These are phyloP conservation scores for Malania oleifera DNA, from an alignment of 164 flowering plant genomes.

Conservation along the genomic window DNA sequence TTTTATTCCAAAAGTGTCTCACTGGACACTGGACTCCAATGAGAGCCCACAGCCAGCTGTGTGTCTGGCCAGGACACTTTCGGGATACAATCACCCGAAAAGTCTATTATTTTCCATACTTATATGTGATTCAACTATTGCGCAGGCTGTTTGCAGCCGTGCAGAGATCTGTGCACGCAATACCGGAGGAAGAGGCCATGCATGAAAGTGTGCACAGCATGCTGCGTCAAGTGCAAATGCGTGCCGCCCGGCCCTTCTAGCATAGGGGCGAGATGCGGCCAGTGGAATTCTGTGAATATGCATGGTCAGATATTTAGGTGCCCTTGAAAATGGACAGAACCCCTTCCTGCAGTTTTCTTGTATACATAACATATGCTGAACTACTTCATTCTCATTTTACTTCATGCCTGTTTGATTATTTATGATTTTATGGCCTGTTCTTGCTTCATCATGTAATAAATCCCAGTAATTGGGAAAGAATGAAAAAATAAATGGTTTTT, in stretches of 20 bases:
- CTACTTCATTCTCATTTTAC: too few species aligned
- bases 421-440: too few species aligned
- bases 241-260: neutral
- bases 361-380: too few species aligned
- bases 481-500: too few species aligned
- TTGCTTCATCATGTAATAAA: too few species aligned
- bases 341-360: too few species aligned
- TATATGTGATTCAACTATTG: neutral
- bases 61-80: too few species aligned
- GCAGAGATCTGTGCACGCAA: neutral
- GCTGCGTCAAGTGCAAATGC: neutral
- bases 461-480: too few species aligned
- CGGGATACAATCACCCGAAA: neutral
- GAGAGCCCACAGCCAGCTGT: too few species aligned
- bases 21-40: too few species aligned
- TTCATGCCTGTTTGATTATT: too few species aligned
- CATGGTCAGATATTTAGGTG: neutral
- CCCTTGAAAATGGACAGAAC: neutral
- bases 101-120: neutral
- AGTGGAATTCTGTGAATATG: neutral
- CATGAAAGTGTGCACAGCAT: conserved; percentile 1
- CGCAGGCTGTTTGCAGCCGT: neutral
- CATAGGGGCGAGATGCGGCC: neutral
- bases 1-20: too few species aligned
- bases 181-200: neutral